phyloP scores from a whole-genome alignment of 78 protist genomes.

The Emiliania huxleyi region DNA sequence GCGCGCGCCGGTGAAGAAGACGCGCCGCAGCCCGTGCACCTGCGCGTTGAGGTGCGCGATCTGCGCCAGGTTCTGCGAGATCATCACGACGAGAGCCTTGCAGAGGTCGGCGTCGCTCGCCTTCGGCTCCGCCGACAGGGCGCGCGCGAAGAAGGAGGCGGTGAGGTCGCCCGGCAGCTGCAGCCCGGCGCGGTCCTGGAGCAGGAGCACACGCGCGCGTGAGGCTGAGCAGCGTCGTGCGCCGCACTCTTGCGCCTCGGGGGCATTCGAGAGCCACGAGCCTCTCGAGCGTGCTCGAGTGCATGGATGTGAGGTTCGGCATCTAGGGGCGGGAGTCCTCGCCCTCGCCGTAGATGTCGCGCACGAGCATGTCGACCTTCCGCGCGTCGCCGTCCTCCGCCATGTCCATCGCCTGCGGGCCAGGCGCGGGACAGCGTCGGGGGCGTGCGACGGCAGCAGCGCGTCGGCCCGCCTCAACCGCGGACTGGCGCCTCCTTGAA shows the following conservation, averaged over 20 bases:
- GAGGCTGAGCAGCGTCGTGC: no score
- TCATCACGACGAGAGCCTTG: neutral
- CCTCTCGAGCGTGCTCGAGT: no score
- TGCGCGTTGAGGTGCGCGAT: neutral
- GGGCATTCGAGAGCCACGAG: no score
- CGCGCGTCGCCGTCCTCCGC: neutral
- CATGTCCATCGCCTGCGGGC: neutral
- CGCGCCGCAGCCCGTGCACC: neutral
- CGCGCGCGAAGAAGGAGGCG: neutral
- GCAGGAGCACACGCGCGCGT: no score
- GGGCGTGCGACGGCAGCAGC: no score
- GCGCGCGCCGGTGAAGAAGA: neutral
- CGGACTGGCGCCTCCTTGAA: neutral
- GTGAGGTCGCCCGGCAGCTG: neutral
- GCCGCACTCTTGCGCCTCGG: no score
- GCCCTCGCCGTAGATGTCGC: conserved; percentile 38
- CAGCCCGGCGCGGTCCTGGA: neutral
- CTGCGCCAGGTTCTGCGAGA: neutral
- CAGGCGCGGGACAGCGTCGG: no score
- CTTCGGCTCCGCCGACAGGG: neutral
- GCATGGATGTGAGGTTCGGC: no score
- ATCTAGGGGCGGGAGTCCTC: no score
- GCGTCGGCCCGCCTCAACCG: no score
- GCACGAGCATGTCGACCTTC: neutral
- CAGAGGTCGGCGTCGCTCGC: neutral